Percentiles rank a stretch among this genome's conserved stretches.
Evolutionary conservation across 2,329 filamentous ascomycete species (phyloP).

Genomic region (Fusarium ramigenum): DNA sequence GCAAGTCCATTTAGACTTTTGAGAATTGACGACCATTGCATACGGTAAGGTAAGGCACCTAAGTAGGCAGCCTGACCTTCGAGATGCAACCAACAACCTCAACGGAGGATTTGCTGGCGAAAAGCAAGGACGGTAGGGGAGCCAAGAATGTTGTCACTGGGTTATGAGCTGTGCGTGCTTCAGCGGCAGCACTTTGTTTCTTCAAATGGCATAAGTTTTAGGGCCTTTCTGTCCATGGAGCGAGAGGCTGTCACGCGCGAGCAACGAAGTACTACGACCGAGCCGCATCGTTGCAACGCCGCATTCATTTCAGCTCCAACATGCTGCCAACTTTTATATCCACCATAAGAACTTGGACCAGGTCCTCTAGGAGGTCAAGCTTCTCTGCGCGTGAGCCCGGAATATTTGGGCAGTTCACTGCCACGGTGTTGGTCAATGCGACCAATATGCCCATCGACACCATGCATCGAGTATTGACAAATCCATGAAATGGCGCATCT

Average conservation of each 20-base stretch:
- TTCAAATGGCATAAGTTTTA: too few species aligned
- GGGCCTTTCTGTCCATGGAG: too few species aligned
- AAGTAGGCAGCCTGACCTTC: not conserved
- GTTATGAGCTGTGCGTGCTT: not conserved
- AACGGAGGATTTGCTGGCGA: not conserved
- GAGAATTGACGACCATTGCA: not conserved
- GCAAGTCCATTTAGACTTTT: too few species aligned
- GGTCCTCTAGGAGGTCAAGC: not conserved
- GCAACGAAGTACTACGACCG: not conserved
- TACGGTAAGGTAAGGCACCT: too few species aligned
- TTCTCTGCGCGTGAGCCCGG: too few species aligned
- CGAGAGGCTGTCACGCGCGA: not conserved
- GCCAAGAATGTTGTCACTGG: too few species aligned
- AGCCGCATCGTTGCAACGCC: too few species aligned
- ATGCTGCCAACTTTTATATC: not conserved
- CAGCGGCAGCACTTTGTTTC: not conserved
- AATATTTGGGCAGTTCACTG: too few species aligned
- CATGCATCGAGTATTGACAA: too few species aligned
- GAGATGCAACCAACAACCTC: not conserved
- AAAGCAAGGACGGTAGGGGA: not conserved
- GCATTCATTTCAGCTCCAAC: not conserved
- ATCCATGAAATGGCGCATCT: not conserved
- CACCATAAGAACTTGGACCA: not conserved
- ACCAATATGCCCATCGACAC: too few species aligned
- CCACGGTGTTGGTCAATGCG: not conserved